Conservation (phyloP, 805 yeast species). For the Yarrowia sp. region DNA sequence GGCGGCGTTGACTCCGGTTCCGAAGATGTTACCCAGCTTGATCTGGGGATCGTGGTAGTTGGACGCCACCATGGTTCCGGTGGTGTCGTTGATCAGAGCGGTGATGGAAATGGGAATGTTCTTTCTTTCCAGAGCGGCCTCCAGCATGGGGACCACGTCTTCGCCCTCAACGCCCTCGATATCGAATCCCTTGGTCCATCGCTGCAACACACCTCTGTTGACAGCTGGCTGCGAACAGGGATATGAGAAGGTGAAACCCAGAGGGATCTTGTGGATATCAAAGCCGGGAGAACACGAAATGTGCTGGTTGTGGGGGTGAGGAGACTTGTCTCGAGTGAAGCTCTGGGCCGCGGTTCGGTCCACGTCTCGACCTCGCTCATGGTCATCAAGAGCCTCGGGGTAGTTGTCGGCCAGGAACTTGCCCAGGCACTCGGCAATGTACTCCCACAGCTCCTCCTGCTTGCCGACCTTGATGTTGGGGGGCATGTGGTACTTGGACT, state of each 20-base stretch:
- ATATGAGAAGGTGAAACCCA: conserved; percentile 95
- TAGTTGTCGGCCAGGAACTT: conserved; percentile 74
- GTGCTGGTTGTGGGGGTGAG: conserved; percentile 36
- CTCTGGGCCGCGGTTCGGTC: conserved; percentile 13
- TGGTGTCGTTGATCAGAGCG: conserved; percentile 94
- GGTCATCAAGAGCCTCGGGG: conserved; percentile 54
- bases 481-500: conserved; percentile 85
- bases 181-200: conserved; percentile 98
- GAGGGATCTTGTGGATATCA: conserved; percentile 62
- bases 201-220: conserved; percentile 84
- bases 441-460: conserved; percentile 78
- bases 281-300: conserved; percentile 45
- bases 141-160: conserved; percentile 92
- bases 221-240: conserved; percentile 79
- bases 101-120: conserved; percentile 83
- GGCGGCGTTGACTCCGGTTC: conserved; percentile 98
- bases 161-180: conserved; percentile 92
- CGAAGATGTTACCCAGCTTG: conserved; percentile 94
- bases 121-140: conserved; percentile 67
- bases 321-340: conserved; percentile 34
- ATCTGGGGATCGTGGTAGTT: conserved; percentile 88
- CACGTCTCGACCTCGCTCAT: conserved; percentile 33
- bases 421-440: conserved; percentile 82
- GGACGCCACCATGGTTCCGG: conserved; percentile 96
- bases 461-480: conserved; percentile 77